These are phyloP conservation scores for Porogramme epimiltina DNA, from an alignment of 1,284 basidiomycete genomes.

Conservation along the genomic window DNA sequence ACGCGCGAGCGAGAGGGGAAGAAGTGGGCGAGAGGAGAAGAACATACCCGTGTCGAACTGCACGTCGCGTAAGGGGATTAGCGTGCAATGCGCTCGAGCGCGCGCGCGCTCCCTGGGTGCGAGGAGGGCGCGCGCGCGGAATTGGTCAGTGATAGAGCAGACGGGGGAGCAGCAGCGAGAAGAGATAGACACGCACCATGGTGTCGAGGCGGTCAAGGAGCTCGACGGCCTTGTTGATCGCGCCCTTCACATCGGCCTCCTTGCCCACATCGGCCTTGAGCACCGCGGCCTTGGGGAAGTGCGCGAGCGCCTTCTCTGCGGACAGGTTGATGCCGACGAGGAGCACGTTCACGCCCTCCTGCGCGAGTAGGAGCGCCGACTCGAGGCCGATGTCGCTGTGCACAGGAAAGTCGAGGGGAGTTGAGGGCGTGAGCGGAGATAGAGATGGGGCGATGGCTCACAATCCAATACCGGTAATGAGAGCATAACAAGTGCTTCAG, in stretches of 20 bases:
- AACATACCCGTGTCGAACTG: conserved; percentile 83
- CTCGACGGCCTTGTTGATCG: conserved; percentile 79
- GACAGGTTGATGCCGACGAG: conserved; percentile 86
- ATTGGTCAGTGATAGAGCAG: background rate
- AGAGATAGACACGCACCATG: conserved; percentile 63
- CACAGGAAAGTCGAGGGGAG: conserved; percentile 2
- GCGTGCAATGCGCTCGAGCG: too few relatives aligned
- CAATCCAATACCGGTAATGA: conserved; percentile 87
- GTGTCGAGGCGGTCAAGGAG: conserved; percentile 91
- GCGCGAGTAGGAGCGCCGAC: conserved; percentile 89
- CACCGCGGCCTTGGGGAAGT: conserved; percentile 74
- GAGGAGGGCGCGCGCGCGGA: background rate
- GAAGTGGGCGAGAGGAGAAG: background rate
- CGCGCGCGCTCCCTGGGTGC: background rate
- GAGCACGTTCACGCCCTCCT: conserved; percentile 87
- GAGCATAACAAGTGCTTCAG: too few relatives aligned
- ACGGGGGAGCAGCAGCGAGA: background rate
- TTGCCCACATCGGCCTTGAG: conserved; percentile 87
- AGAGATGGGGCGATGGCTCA: conserved; percentile 41
- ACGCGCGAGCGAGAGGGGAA: background rate
- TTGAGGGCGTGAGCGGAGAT: background rate
- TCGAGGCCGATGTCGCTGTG: conserved; percentile 91
- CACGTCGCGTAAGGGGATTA: background rate
- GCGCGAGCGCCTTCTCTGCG: conserved; percentile 69
- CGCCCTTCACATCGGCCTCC: conserved; percentile 82